Conservation (phyloP, 2,329 filamentous ascomycete species). For the Fonsecaea erecta region DNA sequence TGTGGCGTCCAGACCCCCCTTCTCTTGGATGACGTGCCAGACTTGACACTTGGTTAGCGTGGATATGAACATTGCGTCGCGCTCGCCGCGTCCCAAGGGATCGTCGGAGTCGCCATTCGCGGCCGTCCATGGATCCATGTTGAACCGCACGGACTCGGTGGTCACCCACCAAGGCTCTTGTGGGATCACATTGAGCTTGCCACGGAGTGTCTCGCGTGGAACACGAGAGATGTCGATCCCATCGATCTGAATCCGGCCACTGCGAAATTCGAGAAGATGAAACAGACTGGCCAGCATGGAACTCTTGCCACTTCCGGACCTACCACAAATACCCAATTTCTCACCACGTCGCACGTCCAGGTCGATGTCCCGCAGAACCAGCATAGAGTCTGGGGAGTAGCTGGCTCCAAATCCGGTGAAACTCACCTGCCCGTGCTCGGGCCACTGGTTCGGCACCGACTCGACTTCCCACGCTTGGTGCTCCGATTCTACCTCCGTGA, state of each 20-base stretch:
- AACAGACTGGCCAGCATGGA: slow-evolving; percentile 39
- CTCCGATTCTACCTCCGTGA: slow-evolving; percentile 51
- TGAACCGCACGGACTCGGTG: slow-evolving; percentile 38
- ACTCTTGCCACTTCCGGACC: slow-evolving; percentile 43
- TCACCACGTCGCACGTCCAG: slow-evolving; percentile 40
- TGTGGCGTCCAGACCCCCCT: slow-evolving; percentile 47
- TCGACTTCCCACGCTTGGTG: slow-evolving; percentile 47
- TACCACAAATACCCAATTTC: slow-evolving; percentile 45
- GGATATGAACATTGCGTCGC: slow-evolving; percentile 44
- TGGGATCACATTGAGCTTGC: slow-evolving; percentile 40
- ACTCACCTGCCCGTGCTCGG: slow-evolving; percentile 33
- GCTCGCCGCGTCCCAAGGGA: not conserved
- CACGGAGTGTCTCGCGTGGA: slow-evolving; percentile 35
- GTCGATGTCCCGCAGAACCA: slow-evolving; percentile 39
- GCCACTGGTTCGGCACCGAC: slow-evolving; percentile 35
- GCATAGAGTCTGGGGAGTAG: slow-evolving; percentile 28
- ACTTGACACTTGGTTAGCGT: slow-evolving; percentile 48
- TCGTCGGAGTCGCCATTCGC: not conserved
- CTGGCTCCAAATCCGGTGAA: slow-evolving; percentile 34
- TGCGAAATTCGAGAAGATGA: slow-evolving; percentile 39
- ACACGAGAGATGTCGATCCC: slow-evolving; percentile 37
- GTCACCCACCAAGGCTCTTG: slow-evolving; percentile 39
- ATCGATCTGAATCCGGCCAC: slow-evolving; percentile 39
- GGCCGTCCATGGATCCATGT: slow-evolving; percentile 45
- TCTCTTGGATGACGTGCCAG: slow-evolving; percentile 44